Evolutionary conservation across 2,329 filamentous ascomycete genomes (phyloP).

Genomic region (Macrophomina phaseolina): DNA sequence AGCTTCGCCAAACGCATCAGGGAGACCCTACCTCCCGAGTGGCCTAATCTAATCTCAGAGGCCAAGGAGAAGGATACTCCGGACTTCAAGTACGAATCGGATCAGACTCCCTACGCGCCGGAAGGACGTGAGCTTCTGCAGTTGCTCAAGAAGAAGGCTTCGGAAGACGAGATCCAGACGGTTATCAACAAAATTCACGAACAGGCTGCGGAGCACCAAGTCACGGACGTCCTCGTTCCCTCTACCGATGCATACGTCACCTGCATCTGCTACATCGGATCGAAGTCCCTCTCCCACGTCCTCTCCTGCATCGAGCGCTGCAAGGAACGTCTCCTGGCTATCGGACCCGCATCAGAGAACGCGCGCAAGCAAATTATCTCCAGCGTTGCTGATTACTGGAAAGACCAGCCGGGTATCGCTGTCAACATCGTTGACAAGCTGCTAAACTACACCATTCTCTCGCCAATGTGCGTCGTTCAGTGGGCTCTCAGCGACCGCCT

Average conservation of each 20-base stretch:
- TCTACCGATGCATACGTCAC: conserved; percentile 95
- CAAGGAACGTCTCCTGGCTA: conserved; percentile 83
- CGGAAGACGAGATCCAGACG: conserved; percentile 84
- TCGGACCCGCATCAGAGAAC: conserved; percentile 74
- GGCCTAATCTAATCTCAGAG: conserved; percentile 78
- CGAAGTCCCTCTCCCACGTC: conserved; percentile 94
- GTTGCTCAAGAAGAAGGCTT: conserved; percentile 81
- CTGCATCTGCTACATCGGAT: conserved; percentile 88
- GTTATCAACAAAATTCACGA: conserved; percentile 81
- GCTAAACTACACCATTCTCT: conserved; percentile 94
- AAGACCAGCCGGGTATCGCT: conserved; percentile 86
- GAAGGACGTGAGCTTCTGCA: conserved; percentile 83
- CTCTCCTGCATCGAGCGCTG: conserved; percentile 94
- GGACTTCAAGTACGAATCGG: conserved; percentile 85
- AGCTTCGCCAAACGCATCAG: conserved; percentile 97
- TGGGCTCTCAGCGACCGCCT: conserved; percentile 80
- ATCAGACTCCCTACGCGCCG: conserved; percentile 77
- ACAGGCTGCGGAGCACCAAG: conserved; percentile 71
- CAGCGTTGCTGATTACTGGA: conserved; percentile 92
- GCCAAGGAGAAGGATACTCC: conserved; percentile 96
- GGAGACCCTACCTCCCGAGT: conserved; percentile 85
- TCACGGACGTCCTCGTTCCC: conserved; percentile 77
- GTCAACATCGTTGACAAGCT: conserved; percentile 95
- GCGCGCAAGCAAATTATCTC: conserved; percentile 88
- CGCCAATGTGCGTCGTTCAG: conserved; percentile 81